Base-by-base conservation (phyloP, 1,139 yeast genomes). In the Ashbya aceris region DNA sequence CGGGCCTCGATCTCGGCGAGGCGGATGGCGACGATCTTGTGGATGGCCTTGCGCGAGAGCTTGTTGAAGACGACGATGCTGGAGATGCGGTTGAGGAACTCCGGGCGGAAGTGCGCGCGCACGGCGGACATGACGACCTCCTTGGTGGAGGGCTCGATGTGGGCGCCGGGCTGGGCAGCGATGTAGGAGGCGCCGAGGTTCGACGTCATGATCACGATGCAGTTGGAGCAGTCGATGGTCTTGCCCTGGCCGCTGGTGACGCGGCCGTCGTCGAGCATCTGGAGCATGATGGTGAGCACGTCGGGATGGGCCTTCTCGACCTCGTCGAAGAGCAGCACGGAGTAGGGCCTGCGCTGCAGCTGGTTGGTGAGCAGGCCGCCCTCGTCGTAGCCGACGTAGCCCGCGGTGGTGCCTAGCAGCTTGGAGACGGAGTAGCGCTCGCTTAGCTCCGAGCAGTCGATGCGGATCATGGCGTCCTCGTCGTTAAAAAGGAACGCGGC, bases 261-360 rank as follows among this genome's bases (percentile, higher is more conserved):
- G 66, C 96, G 79, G 58, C 98, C 99, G 64, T 93, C 99, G 60
- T 93, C 99, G 49, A 91, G 71, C 65, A 91, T 77, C 63, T 91
- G 98, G 54, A 91, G 72, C 56, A 91, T 71, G 14, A 91, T 80
- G 4, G 96, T 93, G 62, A 91, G 73, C 2, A 93, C 98, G 63
- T 91, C 97, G 1, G 98, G 98, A 2, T 96, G 95, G n/a, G 98
- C 99, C 67, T 91, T 91, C 61, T 91, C 98, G 45, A 91, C 95
- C 67, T 91, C 98, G 67, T 91, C 98, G 58, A 91, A 91, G 50
- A 91, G 71, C 27, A 91, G 76, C 26, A 93, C 98, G 4, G 97
- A 84, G 69, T 91, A 93, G 42, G 99, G 98, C 49, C 83, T 80
- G 61, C 96, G 77, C 47, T 86, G 74, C 48, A 91, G 72, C 47